Evolutionary conservation across 2,329 filamentous ascomycete genomes (phyloP), one percentile per base, ranked within the genome.

Genomic region (Aureobasidium sp.): DNA sequence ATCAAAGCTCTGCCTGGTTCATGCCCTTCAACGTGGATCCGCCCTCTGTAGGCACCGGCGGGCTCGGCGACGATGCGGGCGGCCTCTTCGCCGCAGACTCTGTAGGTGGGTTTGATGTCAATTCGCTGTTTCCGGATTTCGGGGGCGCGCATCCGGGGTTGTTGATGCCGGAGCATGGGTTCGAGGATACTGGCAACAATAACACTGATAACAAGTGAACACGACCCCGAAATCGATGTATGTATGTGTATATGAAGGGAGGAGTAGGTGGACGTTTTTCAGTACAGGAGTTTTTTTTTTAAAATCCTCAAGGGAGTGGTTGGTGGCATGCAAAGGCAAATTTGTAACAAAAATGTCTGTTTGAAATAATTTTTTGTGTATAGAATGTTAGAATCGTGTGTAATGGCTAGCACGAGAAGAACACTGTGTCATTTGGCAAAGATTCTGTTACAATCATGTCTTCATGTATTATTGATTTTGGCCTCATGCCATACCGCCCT

Each of bases 1-100:
- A 79, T 63, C 55, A 47, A n/a, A 76, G 74, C 49, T 87, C 87
- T 58, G 90, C 89, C 5, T 97, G 92, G 90, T 96, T 95, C 73
- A 86, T 96, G 79, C 91, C 92, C 1, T 96, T 96, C 75, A 95
- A 96, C 71, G 85, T 96, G 75, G 89, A 94, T 63, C 89, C 91
- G 22, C 86, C 89, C 0, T 68, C 67, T 1, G 65, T 72, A 20
- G 75, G 72, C 1, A 75, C 77, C 6, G 76, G 78, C 48, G 67
- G 66, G 48, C 68, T 68, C 49, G 44, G 71, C 27, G 57, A 41
- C 12, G 57, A 60, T 20, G 44, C 44, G 12, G 57, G 57, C 12
- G 41, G 48, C 5, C 6, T 62, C 11, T 61, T 61, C 29, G 58
- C 47, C 14, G 58, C 42, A 17, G 70, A 72, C 61, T 62, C 64